Conservation (phyloP, 2,329 filamentous ascomycete species). For the Cladosporium sp. region DNA sequence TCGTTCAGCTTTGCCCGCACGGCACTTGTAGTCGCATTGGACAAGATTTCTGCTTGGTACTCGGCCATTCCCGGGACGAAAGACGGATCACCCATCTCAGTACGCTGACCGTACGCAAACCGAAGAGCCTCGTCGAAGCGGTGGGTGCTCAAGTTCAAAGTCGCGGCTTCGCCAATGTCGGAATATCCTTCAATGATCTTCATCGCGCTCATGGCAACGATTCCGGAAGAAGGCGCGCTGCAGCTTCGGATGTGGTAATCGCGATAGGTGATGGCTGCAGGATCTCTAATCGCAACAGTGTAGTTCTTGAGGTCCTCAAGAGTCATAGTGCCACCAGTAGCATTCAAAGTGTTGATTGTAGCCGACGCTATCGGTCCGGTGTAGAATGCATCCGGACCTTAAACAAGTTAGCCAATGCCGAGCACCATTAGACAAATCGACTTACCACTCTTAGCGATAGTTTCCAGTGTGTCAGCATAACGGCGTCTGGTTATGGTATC, state of each 20-base stretch:
- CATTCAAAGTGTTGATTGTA: constrained; percentile 65
- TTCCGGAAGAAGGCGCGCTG: constrained; percentile 73
- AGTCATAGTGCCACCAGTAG: constrained; percentile 78
- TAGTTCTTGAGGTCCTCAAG: constrained; percentile 74
- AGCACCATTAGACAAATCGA: neutral
- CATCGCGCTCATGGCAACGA: constrained; percentile 68
- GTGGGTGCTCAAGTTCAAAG: constrained; percentile 68
- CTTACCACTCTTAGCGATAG: constrained; percentile 65
- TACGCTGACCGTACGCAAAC: constrained; percentile 75
- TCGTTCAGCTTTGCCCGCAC: constrained; percentile 69
- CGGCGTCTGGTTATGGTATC: constrained; percentile 76
- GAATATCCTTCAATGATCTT: constrained; percentile 80
- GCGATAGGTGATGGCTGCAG: constrained; percentile 53
- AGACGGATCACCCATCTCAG: constrained; percentile 75
- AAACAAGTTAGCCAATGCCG: neutral
- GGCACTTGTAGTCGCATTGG: constrained; percentile 52
- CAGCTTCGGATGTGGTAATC: constrained; percentile 67
- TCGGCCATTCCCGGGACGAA: constrained; percentile 62
- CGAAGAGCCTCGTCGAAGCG: constrained; percentile 82
- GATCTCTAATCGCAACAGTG: constrained; percentile 58
- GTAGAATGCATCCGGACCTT: constrained; percentile 64
- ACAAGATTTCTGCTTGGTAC: constrained; percentile 67
- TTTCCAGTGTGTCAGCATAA: constrained; percentile 75
- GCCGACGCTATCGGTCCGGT: constrained; percentile 67
- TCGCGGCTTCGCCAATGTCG: constrained; percentile 54